phyloP scores from a whole-genome alignment of 2,329 filamentous ascomycete genomes.

The Passalora sequoiae region DNA sequence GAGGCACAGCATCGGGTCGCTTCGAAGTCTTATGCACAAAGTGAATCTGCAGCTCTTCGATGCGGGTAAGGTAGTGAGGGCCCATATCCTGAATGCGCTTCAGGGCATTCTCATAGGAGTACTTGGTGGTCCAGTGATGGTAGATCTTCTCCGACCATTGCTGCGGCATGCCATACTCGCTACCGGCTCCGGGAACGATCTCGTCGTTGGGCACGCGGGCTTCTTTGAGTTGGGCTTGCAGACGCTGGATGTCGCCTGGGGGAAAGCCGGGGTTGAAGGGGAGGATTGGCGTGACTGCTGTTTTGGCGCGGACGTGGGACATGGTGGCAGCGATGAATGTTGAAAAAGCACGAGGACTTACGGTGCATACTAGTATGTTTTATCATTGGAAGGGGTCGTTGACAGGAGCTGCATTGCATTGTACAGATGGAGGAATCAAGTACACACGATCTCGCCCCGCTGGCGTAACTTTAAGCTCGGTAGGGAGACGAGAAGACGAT shows the following conservation, averaged over 20 bases:
- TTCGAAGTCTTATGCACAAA: slow-evolving; percentile 37
- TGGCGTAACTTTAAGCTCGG: no score
- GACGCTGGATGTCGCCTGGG: slow-evolving; percentile 33
- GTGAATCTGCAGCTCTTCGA: slow-evolving; percentile 36
- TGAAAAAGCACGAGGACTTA: background rate
- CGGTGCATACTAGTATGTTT: no score
- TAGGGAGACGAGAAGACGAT: no score
- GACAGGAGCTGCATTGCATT: no score
- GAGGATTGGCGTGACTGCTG: slow-evolving; percentile 19
- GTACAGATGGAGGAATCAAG: no score
- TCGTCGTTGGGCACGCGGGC: slow-evolving; percentile 32
- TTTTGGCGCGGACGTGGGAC: background rate
- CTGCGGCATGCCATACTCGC: slow-evolving; percentile 33
- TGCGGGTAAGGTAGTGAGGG: slow-evolving; percentile 34
- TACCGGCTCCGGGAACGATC: slow-evolving; percentile 35
- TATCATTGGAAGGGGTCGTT: no score
- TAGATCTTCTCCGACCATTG: slow-evolving; percentile 36
- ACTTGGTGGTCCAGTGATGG: slow-evolving; percentile 33
- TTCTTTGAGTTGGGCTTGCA: slow-evolving; percentile 35
- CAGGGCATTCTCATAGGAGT: slow-evolving; percentile 33
- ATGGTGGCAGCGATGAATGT: background rate
- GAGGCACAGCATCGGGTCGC: slow-evolving; percentile 37
- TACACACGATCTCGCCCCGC: no score
- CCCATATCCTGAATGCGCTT: slow-evolving; percentile 31
- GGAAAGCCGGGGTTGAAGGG: slow-evolving; percentile 35